phyloP scores from a whole-genome alignment of 495 filamentous ascomycete species.

The Venustampulla echinocandica region DNA sequence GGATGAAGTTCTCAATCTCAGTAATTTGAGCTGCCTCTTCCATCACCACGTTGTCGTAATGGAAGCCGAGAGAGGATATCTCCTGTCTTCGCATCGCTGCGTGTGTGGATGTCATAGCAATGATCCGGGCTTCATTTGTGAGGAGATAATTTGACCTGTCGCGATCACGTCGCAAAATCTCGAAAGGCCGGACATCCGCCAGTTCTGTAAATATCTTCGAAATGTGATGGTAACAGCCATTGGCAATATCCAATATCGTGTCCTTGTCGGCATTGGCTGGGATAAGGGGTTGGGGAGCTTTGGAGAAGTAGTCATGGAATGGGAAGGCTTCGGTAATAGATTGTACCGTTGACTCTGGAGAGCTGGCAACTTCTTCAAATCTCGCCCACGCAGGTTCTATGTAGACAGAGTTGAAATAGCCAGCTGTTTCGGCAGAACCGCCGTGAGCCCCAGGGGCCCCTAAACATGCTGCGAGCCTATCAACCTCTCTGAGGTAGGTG shows the following conservation, averaged over 20 bases:
- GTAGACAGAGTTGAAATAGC: conserved; percentile 91
- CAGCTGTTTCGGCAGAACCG: conserved; percentile 91
- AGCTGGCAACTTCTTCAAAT: conserved; percentile 57
- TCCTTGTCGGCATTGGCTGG: conserved; percentile 53
- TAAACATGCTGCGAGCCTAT: conserved; percentile 74
- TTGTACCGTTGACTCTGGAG: conserved; percentile 44
- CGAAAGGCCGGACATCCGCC: conserved; percentile 89
- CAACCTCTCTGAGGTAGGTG: conserved; percentile 72
- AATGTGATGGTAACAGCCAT: conserved; percentile 86
- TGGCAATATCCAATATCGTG: conserved; percentile 63
- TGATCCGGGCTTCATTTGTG: conserved; percentile 87
- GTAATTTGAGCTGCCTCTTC: conserved; percentile 98
- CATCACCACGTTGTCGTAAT: conserved; percentile 97
- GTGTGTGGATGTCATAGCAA: conserved; percentile 98
- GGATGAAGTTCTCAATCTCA: conserved; percentile 95
- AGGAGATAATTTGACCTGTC: conserved; percentile 95
- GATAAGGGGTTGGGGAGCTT: conserved; percentile 83
- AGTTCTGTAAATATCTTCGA: conserved; percentile 87
- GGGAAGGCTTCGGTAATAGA: conserved; percentile 69
- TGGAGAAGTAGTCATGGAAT: conserved; percentile 80
- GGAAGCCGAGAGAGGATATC: conserved; percentile 85
- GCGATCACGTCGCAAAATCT: conserved; percentile 76
- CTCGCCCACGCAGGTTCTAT: conserved; percentile 81
- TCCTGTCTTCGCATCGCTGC: conserved; percentile 95
- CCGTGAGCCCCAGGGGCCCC: conserved; percentile 85